Conservation (phyloP, 2,329 filamentous ascomycete genomes). For the Lizonia empirigonia region DNA sequence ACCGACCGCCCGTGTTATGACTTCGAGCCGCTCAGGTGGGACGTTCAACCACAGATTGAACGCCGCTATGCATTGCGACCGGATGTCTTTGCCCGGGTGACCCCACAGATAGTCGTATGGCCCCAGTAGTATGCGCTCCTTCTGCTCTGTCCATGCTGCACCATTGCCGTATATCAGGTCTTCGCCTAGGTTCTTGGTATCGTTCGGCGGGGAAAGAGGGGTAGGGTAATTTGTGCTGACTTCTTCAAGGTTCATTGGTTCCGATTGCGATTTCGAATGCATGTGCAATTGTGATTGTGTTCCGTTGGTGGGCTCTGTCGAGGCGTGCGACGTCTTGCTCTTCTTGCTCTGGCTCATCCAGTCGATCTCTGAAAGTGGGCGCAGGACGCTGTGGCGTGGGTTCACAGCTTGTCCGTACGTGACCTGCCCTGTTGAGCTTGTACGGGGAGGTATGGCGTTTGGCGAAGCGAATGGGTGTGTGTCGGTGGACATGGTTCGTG, state of each 20-base stretch:
- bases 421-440: slow-evolving; percentile 44
- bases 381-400: slow-evolving; percentile 39
- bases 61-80: slow-evolving; percentile 76
- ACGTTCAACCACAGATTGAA: slow-evolving; percentile 84
- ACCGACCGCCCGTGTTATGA: slow-evolving; percentile 79
- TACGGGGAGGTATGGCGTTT: slow-evolving; percentile 50
- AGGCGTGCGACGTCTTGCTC: slow-evolving; percentile 41
- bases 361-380: slow-evolving; percentile 47
- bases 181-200: slow-evolving; percentile 39
- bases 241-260: slow-evolving; percentile 22
- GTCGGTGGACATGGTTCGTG: slow-evolving; percentile 11
- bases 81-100: slow-evolving; percentile 84
- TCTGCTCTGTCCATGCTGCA: slow-evolving; percentile 69
- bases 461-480: slow-evolving; percentile 44
- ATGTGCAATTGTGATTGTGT: slow-evolving; percentile 1
- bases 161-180: slow-evolving; percentile 51
- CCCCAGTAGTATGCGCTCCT: slow-evolving; percentile 77
- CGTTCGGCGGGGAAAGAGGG: slow-evolving; percentile 37
- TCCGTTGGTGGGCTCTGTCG: slow-evolving; percentile 17
- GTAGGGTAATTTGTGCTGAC: slow-evolving; percentile 35
- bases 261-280: slow-evolving; percentile 3
- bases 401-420: slow-evolving; percentile 35
- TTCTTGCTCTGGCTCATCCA: slow-evolving; percentile 50
- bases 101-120: slow-evolving; percentile 81
- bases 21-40: slow-evolving; percentile 68